Evolutionary conservation across 345 rosid genomes (phyloP).

Genomic region (Pugionium cornutum): DNA sequence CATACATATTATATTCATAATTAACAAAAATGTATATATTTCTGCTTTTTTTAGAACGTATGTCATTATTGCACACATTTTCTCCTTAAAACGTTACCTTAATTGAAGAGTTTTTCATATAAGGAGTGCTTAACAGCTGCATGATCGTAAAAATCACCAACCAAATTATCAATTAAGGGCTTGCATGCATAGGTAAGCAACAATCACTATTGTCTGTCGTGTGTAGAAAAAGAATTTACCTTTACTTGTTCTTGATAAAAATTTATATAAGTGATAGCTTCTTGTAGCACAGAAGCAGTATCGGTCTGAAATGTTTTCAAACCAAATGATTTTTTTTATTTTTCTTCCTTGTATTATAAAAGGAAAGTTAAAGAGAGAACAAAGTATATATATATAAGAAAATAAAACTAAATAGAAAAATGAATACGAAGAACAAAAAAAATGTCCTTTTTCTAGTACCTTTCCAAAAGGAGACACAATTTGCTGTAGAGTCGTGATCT

Average conservation of each 20-base stretch:
- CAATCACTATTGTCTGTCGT: background rate
- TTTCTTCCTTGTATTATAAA: slow-evolving; percentile 1
- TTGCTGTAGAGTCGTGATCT: slow-evolving; percentile 88
- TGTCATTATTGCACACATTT: background rate
- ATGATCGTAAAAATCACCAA: slow-evolving; percentile 21
- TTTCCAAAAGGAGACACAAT: slow-evolving; percentile 98
- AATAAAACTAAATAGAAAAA: background rate
- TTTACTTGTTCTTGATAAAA: slow-evolving; percentile 81
- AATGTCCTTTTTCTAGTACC: slow-evolving; percentile 45
- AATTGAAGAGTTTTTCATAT: slow-evolving; percentile 61
- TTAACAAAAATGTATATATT: too few relatives aligned
- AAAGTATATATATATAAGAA: background rate
- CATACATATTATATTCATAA: background rate
- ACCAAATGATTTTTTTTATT: background rate
- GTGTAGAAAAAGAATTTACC: slow-evolving; percentile 41
- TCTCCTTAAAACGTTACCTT: slow-evolving; percentile 50
- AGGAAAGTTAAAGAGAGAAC: background rate
- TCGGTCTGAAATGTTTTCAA: slow-evolving; percentile 64
- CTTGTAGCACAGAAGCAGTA: slow-evolving; percentile 83
- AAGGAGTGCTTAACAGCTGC: slow-evolving; percentile 79
- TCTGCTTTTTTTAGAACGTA: background rate
- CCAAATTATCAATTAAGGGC: slow-evolving; percentile 1
- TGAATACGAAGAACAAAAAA: background rate
- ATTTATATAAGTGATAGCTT: slow-evolving; percentile 75
- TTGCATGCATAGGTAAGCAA: background rate